These are phyloP conservation scores for Syncephalastrum contaminatum DNA, from an alignment of 371 early-diverging fungal genomes.

Conservation along the genomic window DNA sequence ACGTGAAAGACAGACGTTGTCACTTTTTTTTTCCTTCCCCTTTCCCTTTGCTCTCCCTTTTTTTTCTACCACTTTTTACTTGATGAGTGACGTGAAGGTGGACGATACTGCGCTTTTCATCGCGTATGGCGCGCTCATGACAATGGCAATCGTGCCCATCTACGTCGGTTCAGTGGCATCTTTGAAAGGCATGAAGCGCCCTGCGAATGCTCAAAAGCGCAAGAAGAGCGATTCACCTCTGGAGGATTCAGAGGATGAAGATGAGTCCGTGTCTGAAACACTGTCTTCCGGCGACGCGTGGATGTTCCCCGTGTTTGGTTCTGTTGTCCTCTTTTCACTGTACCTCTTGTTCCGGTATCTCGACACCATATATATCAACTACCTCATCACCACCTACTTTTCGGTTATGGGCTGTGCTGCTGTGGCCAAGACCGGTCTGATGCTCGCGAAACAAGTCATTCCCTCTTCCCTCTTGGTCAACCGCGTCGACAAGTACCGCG, in stretches of 20 bases:
- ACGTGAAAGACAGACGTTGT: too few relatives aligned
- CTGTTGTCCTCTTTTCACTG: constrained; percentile 77
- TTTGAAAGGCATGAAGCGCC: constrained; percentile 73
- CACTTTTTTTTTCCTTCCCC: not conserved
- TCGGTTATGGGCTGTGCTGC: constrained; percentile 80
- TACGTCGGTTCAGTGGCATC: constrained; percentile 81
- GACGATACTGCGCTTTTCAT: constrained; percentile 51
- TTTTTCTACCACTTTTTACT: constrained; percentile 4
- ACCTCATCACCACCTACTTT: constrained; percentile 87
- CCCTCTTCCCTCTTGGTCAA: constrained; percentile 47
- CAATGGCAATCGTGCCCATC: constrained; percentile 89
- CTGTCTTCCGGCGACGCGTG: constrained; percentile 89
- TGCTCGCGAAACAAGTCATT: constrained; percentile 49
- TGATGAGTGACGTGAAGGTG: constrained; percentile 13
- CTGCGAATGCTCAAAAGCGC: constrained; percentile 40
- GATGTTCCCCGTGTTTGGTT: constrained; percentile 92
- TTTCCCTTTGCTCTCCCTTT: constrained; percentile 3
- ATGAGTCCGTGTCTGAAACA: constrained; percentile 71
- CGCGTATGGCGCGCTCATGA: constrained; percentile 87
- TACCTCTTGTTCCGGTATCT: constrained; percentile 87
- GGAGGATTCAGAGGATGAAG: constrained; percentile 53
- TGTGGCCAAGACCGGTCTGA: constrained; percentile 64
- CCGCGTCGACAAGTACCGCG: constrained; percentile 63
- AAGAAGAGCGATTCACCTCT: constrained; percentile 29
- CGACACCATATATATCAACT: constrained; percentile 83